These are phyloP conservation scores for Aspergillus carlsbadensis DNA, from an alignment of 495 filamentous ascomycete species.

Conservation along the genomic window DNA sequence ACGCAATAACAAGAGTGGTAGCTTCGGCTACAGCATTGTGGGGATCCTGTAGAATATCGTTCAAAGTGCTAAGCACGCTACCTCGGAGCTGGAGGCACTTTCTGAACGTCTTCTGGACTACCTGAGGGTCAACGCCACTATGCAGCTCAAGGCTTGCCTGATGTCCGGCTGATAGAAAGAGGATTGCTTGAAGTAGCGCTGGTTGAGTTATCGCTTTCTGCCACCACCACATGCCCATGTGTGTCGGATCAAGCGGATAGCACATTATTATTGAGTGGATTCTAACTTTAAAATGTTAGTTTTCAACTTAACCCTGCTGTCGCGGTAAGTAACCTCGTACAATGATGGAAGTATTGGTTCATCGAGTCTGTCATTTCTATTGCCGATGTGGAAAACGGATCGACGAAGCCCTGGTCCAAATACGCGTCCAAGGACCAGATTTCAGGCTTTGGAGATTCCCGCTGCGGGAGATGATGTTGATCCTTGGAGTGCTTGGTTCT, in stretches of 20 bases:
- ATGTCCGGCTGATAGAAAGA: constrained; percentile 7
- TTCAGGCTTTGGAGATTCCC: not conserved
- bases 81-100: constrained; percentile 3
- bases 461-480: no score
- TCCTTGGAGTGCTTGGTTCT: no score
- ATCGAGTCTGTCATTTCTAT: constrained; percentile 5
- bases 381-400: constrained; percentile 2
- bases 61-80: not conserved
- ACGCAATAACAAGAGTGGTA: constrained; percentile 5
- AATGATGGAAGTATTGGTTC: constrained; percentile 9
- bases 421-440: constrained; percentile 8
- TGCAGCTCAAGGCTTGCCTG: constrained; percentile 5
- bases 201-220: constrained; percentile 8
- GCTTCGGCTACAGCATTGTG: constrained; percentile 4
- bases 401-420: constrained; percentile 2
- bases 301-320: no score
- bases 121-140: constrained; percentile 2
- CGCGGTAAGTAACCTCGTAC: not conserved
- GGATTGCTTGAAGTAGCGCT: constrained; percentile 4
- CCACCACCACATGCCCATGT: constrained; percentile 13
- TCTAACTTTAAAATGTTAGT: not conserved
- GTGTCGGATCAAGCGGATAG: constrained; percentile 6
- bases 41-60: constrained; percentile 10
- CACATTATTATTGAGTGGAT: constrained; percentile 6
- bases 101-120: not conserved